Evolutionary conservation across 2,329 filamentous ascomycete species (phyloP).

Genomic region (Sarocladium strictum): DNA sequence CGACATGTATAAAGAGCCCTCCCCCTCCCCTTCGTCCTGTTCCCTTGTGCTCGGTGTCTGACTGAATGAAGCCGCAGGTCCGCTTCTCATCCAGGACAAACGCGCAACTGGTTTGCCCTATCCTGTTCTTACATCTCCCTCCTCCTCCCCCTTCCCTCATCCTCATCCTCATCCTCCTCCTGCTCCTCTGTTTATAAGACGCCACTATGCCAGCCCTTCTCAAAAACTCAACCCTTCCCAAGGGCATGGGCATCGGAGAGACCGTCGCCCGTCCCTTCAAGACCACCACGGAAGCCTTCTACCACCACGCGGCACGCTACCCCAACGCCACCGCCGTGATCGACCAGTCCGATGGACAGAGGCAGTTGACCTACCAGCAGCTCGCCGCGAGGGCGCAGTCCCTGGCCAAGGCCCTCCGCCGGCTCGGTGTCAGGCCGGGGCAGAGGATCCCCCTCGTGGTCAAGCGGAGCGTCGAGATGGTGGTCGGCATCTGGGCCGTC

Average conservation of each 20-base stretch:
- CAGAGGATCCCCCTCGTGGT: slow-evolving; percentile 50
- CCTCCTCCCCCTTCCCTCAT: not conserved
- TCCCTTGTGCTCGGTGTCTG: not conserved
- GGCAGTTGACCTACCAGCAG: slow-evolving; percentile 37
- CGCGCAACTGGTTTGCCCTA: not conserved
- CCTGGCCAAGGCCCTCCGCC: slow-evolving; percentile 33
- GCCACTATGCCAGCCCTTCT: slow-evolving; percentile 7
- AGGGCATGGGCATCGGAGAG: slow-evolving; percentile 15
- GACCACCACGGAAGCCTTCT: slow-evolving; percentile 33
- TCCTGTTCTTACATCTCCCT: not conserved
- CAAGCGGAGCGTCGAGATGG: slow-evolving; percentile 49
- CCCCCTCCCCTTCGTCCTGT: not conserved
- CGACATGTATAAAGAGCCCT: slow-evolving; percentile 7
- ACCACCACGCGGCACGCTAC: slow-evolving; percentile 28
- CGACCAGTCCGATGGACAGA: slow-evolving; percentile 23
- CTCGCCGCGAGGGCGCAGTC: slow-evolving; percentile 36
- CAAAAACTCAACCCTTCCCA: slow-evolving; percentile 14
- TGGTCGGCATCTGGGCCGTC: slow-evolving; percentile 50
- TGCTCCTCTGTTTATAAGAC: slow-evolving; percentile 8
- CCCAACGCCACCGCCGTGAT: slow-evolving; percentile 34
- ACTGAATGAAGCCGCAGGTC: not conserved
- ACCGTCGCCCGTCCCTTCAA: slow-evolving; percentile 24
- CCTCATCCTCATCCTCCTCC: not conserved
- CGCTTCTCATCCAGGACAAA: not conserved
- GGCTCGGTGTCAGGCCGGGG: slow-evolving; percentile 32